Evolutionary conservation across 192 early-diverging fungal species (phyloP).

Genomic region (Rhizophagus clarus): DNA sequence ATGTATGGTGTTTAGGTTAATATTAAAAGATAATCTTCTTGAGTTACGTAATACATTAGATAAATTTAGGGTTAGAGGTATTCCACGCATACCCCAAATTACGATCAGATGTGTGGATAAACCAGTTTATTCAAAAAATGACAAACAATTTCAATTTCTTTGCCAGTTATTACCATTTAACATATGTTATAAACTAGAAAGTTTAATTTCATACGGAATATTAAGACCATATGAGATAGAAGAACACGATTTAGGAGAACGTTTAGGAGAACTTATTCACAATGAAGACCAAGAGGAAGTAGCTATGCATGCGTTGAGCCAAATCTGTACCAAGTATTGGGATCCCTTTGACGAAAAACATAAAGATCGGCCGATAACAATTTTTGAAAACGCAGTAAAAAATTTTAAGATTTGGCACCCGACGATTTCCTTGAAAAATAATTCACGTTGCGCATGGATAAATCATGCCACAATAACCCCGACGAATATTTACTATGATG

Average conservation of each 20-base stretch:
- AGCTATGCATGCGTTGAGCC: neutral
- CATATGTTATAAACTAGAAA: constrained; percentile 14
- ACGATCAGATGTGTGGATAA: neutral
- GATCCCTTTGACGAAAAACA: constrained; percentile 4
- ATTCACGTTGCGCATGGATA: neutral
- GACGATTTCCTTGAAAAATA: neutral
- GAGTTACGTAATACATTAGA: neutral
- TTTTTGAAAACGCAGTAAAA: neutral
- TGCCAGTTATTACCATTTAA: neutral
- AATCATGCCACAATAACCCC: constrained; percentile 57
- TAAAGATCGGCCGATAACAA: neutral
- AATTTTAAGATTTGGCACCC: constrained; percentile 7
- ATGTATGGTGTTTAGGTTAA: constrained; percentile 3
- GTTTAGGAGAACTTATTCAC: neutral
- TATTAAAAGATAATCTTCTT: neutral
- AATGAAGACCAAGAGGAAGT: neutral
- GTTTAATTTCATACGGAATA: neutral
- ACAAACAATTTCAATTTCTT: too few species aligned
- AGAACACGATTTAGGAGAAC: neutral
- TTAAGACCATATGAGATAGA: neutral
- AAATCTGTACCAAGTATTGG: neutral
- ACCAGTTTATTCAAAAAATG: neutral
- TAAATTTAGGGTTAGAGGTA: neutral
- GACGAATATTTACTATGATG: constrained; percentile 60
- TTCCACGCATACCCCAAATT: neutral